Conservation (phyloP, 73 alveolate genomes). For the Paramecium caudatum region DNA sequence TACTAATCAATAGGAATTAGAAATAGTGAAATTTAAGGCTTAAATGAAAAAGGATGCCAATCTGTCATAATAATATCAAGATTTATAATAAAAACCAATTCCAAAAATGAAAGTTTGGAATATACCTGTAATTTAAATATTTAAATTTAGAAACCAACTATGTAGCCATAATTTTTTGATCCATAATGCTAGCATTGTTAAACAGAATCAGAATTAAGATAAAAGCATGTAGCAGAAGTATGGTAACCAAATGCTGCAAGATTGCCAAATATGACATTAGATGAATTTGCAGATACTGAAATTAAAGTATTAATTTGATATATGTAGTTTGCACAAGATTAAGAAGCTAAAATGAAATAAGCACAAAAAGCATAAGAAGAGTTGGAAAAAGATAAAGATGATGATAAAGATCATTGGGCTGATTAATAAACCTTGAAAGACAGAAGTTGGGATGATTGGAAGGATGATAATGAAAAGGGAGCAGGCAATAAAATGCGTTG, state of each 20-base stretch:
- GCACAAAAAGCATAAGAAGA: slow-evolving; percentile 72
- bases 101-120: slow-evolving; percentile 73
- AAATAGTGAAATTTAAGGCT: slow-evolving; percentile 67
- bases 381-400: slow-evolving; percentile 82
- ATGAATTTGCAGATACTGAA: slow-evolving; percentile 85
- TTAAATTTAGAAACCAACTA: slow-evolving; percentile 77
- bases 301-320: slow-evolving; percentile 48
- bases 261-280: slow-evolving; percentile 82
- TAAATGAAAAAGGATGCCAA: slow-evolving; percentile 53
- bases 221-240: slow-evolving; percentile 59
- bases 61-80: slow-evolving; percentile 52
- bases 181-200: slow-evolving; percentile 72
- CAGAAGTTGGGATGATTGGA: slow-evolving; percentile 90
- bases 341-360: slow-evolving; percentile 80
- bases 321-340: slow-evolving; percentile 78
- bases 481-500: slow-evolving; percentile 85
- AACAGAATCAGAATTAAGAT: slow-evolving; percentile 63
- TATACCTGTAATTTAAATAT: slow-evolving; percentile 57
- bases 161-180: slow-evolving; percentile 75
- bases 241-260: slow-evolving; percentile 81
- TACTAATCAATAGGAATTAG: slow-evolving; percentile 74
- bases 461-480: slow-evolving; percentile 88
- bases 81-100: slow-evolving; percentile 55
- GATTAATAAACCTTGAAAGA: slow-evolving; percentile 82
- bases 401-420: slow-evolving; percentile 82